These are phyloP conservation scores for Paulownia fortunei DNA, from an alignment of 257 asterid species.

Conservation along the genomic window DNA sequence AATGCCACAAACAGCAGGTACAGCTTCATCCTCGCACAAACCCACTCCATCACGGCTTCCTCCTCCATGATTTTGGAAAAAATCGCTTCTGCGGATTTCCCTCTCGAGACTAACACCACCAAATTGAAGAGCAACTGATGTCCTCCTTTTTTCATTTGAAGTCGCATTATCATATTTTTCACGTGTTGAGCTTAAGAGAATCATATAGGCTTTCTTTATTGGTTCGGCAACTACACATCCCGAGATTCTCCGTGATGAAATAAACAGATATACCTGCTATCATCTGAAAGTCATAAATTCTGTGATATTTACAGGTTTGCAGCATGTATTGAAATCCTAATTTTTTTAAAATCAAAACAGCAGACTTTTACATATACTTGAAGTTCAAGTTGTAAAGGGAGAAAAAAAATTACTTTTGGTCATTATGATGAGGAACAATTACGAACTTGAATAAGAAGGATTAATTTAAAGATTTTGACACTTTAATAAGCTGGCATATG, in stretches of 20 bases:
- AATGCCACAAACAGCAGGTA: constrained; percentile 64
- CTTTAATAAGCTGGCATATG: neutral
- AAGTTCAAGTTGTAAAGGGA: neutral
- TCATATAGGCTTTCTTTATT: constrained; percentile 49
- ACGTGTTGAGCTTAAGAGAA: constrained; percentile 37
- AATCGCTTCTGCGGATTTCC: constrained; percentile 49
- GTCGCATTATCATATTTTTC: neutral
- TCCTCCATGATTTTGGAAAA: constrained; percentile 27
- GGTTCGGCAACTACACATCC: constrained; percentile 63
- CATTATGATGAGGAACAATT: neutral
- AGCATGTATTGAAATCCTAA: neutral
- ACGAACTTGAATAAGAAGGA: too few relatives aligned
- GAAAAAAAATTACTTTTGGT: neutral
- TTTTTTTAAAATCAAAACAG: neutral
- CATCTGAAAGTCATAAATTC: constrained; percentile 1
- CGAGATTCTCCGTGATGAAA: constrained; percentile 54
- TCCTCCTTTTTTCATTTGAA: constrained; percentile 33
- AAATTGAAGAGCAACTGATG: constrained; percentile 49
- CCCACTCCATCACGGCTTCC: constrained; percentile 42
- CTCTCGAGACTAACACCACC: constrained; percentile 59
- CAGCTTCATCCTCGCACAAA: constrained; percentile 47
- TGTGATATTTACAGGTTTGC: neutral
- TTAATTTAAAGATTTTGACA: neutral
- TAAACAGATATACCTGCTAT: constrained; percentile 58
- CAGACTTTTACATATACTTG: neutral